A percentile compares a stretch with the other conserved stretches of the same genome.
Conservation (phyloP, 306 rosid species). For the Citrullus amarus region DNA sequence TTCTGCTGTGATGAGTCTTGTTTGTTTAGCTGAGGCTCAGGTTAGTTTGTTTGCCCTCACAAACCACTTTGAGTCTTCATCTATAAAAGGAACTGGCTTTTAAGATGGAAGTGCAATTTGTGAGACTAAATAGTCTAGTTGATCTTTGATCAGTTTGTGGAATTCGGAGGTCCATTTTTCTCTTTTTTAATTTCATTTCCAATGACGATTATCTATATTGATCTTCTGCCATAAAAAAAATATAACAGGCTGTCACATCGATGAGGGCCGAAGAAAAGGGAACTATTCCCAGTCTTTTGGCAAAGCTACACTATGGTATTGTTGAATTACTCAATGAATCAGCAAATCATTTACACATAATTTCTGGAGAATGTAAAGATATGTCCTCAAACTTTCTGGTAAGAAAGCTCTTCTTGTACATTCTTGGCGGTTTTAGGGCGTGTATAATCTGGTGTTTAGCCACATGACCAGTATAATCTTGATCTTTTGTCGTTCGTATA, state of each 20-base stretch:
- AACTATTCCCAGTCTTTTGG: constrained; percentile 41
- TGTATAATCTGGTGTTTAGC: not conserved
- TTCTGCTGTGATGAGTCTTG: constrained; percentile 48
- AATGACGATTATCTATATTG: not conserved
- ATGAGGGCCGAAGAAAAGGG: constrained; percentile 73
- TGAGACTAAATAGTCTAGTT: not conserved
- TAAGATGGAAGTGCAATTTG: not conserved
- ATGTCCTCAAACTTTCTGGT: constrained; percentile 44
- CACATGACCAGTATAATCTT: not conserved
- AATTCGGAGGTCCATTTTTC: not conserved
- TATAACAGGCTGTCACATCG: constrained; percentile 49
- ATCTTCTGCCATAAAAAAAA: not conserved
- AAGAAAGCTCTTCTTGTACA: constrained; percentile 9
- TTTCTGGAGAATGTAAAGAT: constrained; percentile 26
- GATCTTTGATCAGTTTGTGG: not conserved
- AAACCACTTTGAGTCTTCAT: not conserved
- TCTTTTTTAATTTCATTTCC: not conserved
- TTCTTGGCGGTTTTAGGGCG: not conserved
- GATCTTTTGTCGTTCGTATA: constrained; percentile 8
- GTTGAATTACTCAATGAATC: constrained; percentile 58
- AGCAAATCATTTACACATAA: constrained; percentile 15
- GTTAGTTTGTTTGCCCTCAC: constrained; percentile 21
- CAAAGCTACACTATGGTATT: constrained; percentile 69
- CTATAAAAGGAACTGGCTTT: not conserved
- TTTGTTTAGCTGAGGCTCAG: constrained; percentile 82